Evolutionary conservation across 2,329 filamentous ascomycete species (phyloP).

Genomic region (Apiospora saccharicola): DNA sequence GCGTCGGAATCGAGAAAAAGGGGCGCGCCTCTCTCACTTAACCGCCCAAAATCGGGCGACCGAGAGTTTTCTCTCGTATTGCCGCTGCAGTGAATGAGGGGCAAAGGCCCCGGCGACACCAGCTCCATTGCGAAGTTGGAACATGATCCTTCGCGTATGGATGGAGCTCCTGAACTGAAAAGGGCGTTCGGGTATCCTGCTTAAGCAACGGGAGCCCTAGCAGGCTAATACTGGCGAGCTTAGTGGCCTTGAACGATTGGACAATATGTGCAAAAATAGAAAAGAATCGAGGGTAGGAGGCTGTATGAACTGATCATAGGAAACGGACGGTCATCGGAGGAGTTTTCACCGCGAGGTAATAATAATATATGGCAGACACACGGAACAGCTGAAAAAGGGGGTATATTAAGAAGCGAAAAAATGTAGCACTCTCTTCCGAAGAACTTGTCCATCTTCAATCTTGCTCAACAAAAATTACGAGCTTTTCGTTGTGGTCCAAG

Average conservation of each 20-base stretch:
- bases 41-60: no score
- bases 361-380: not conserved
- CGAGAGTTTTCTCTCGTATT: not conserved
- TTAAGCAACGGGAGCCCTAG: not conserved
- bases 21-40: no score
- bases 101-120: not conserved
- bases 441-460: slow-evolving; percentile 39
- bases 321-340: not conserved
- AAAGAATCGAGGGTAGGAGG: not conserved
- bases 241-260: not conserved
- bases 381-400: slow-evolving; percentile 22
- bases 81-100: not conserved
- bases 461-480: slow-evolving; percentile 76
- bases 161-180: not conserved
- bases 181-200: not conserved
- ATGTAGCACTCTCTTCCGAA: not conserved
- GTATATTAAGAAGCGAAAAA: slow-evolving; percentile 29
- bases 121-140: not conserved
- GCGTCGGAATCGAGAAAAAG: no score
- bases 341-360: slow-evolving; percentile 11
- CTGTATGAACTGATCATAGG: not conserved
- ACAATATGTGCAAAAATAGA: not conserved
- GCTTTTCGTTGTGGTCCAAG: slow-evolving; percentile 83
- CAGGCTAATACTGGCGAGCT: not conserved
- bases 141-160: not conserved